phyloP scores from a whole-genome alignment of 169 alveolate genomes.

The Eimeria acervulina region DNA sequence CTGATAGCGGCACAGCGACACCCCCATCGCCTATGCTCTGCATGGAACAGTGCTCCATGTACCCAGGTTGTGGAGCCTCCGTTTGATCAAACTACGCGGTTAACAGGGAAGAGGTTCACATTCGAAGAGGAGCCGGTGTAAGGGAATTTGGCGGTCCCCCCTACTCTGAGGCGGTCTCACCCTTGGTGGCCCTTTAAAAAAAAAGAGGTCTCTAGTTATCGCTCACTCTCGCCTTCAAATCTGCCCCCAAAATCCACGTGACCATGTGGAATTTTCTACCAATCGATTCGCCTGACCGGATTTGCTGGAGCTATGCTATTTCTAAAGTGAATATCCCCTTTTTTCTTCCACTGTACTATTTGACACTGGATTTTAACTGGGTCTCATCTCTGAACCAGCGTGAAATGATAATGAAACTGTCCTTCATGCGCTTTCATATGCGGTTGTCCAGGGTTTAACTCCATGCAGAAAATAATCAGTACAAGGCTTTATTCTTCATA shows the following conservation, averaged over 20 bases:
- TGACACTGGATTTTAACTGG: neutral
- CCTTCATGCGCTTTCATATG: neutral
- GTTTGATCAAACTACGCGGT: neutral
- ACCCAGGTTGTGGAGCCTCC: neutral
- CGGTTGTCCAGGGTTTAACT: neutral
- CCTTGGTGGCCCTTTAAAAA: neutral
- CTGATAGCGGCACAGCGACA: neutral
- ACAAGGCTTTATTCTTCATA: neutral
- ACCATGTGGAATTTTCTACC: neutral
- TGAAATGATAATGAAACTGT: neutral
- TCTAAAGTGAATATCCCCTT: neutral
- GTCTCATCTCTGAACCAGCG: neutral
- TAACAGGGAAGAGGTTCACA: neutral
- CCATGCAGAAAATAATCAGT: neutral
- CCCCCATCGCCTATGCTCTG: neutral
- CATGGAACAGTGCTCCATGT: neutral
- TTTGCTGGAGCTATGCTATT: neutral
- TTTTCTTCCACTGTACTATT: neutral
- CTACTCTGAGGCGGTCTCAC: neutral
- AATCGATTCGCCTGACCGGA: neutral
- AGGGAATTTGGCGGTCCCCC: neutral
- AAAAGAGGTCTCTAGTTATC: neutral
- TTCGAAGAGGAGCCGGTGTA: neutral
- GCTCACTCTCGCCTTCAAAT: neutral
- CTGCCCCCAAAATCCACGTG: neutral